phyloP scores from a whole-genome alignment of 805 yeast species.

The Nakazawaea wyomingensis region DNA sequence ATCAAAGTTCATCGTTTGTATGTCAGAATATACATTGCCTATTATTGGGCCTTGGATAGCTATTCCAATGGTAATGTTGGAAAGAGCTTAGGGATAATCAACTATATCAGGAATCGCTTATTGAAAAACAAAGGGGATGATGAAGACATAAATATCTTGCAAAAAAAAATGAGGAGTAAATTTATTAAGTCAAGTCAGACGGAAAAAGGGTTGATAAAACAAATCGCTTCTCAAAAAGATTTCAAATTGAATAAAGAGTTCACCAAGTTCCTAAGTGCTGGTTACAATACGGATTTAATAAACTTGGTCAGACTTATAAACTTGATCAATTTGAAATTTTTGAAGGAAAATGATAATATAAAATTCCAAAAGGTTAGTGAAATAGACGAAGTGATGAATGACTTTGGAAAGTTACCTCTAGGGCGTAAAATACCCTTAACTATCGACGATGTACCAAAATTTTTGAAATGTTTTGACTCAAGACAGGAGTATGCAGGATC shows the following conservation, averaged over 20 bases:
- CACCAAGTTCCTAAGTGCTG: neutral
- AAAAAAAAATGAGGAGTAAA: neutral
- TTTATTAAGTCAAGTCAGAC: neutral
- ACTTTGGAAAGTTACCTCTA: conserved; percentile 1
- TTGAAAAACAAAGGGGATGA: conserved; percentile 4
- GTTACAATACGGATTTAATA: conserved; percentile 5
- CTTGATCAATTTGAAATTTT: conserved; percentile 10
- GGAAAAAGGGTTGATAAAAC: conserved; percentile 9
- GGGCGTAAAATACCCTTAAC: conserved; percentile 12
- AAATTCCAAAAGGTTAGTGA: conserved; percentile 5
- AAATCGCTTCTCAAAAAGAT: conserved; percentile 8
- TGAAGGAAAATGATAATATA: conserved; percentile 13
- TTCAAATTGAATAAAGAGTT: conserved; percentile 6
- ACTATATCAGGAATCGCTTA: conserved; percentile 2
- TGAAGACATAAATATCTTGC: neutral
- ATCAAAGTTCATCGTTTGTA: neutral
- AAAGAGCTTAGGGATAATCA: conserved; percentile 6
- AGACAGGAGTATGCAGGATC: conserved; percentile 3
- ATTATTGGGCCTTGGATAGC: conserved; percentile 2
- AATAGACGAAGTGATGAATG: neutral
- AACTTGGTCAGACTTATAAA: conserved; percentile 6
- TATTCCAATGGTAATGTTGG: conserved; percentile 8
- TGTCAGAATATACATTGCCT: conserved; percentile 7
- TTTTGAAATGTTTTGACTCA: neutral
- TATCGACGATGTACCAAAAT: conserved; percentile 4